Evolutionary conservation across 441 rosid genomes (phyloP).

Genomic region (Viola pubescens): DNA sequence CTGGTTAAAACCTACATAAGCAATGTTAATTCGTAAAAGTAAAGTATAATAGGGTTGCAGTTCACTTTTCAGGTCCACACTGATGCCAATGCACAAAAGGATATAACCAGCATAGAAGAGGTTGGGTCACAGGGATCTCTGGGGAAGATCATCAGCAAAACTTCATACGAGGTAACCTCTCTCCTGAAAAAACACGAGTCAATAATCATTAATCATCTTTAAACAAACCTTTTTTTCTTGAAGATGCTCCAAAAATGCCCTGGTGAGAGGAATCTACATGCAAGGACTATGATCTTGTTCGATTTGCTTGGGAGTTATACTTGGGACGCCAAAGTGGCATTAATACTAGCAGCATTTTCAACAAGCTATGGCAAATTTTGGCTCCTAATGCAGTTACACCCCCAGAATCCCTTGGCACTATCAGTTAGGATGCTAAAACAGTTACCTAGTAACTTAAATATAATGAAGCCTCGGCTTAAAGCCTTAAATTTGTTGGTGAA

Average conservation of each 20-base stretch:
- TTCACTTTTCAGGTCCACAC: slow-evolving; percentile 30
- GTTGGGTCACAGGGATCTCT: slow-evolving; percentile 40
- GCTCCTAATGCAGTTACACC: slow-evolving; percentile 42
- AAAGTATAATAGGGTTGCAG: not conserved
- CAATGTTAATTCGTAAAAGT: not conserved
- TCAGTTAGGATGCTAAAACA: slow-evolving; percentile 51
- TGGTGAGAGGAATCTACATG: slow-evolving; percentile 32
- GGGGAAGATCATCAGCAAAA: slow-evolving; percentile 34
- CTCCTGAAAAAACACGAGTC: slow-evolving; percentile 1
- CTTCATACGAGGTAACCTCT: slow-evolving; percentile 42
- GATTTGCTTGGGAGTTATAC: slow-evolving; percentile 48
- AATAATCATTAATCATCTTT: not conserved
- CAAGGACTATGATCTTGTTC: slow-evolving; percentile 46
- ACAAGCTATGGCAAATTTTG: slow-evolving; percentile 49
- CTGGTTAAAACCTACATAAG: not conserved
- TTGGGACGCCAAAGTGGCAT: slow-evolving; percentile 70
- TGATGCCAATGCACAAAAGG: slow-evolving; percentile 20
- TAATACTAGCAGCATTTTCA: slow-evolving; percentile 65
- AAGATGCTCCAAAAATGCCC: slow-evolving; percentile 43
- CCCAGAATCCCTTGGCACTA: slow-evolving; percentile 43
- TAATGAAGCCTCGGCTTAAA: slow-evolving; percentile 42
- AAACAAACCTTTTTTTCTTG: slow-evolving; percentile 14
- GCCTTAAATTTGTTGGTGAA: slow-evolving; percentile 40
- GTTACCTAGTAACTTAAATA: slow-evolving; percentile 32
- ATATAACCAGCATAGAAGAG: slow-evolving; percentile 32